These are phyloP conservation scores for Chaetomium tenue DNA, from an alignment of 495 filamentous ascomycete species.

Conservation along the genomic window DNA sequence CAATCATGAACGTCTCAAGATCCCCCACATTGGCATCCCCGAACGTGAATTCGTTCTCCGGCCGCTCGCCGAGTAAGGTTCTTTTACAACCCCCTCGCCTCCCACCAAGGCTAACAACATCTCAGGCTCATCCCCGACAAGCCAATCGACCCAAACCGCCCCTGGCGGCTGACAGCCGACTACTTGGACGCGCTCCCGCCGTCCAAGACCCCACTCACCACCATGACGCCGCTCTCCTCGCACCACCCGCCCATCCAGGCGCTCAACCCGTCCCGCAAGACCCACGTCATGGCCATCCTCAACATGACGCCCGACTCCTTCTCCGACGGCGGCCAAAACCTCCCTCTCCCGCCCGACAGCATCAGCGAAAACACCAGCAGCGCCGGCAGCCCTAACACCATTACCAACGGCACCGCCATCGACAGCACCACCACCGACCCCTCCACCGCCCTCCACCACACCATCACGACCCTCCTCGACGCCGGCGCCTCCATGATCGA, in stretches of 20 bases:
- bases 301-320: slow-evolving; percentile 98
- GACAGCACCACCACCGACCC: background rate
- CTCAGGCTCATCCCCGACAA: slow-evolving; percentile 63
- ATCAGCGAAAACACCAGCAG: slow-evolving; percentile 6
- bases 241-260: slow-evolving; percentile 60
- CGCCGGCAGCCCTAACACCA: slow-evolving; percentile 8
- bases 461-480: slow-evolving; percentile 57
- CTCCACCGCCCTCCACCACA: slow-evolving; percentile 37
- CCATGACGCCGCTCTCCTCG: slow-evolving; percentile 64
- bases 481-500: slow-evolving; percentile 82
- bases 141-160: slow-evolving; percentile 46
- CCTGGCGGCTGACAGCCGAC: slow-evolving; percentile 53
- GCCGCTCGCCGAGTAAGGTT: slow-evolving; percentile 77
- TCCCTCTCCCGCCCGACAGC: slow-evolving; percentile 11
- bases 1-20: slow-evolving; percentile 65
- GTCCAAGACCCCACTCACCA: slow-evolving; percentile 55
- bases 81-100: background rate
- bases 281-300: slow-evolving; percentile 87
- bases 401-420: slow-evolving; percentile 44
- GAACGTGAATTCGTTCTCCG: slow-evolving; percentile 93
- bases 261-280: slow-evolving; percentile 61
- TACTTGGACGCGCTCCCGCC: slow-evolving; percentile 64
- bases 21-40: slow-evolving; percentile 82
- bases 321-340: slow-evolving; percentile 78
- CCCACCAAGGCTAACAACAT: background rate